A percentile compares a stretch with the other conserved stretches of the same genome.
Evolutionary conservation across 768 basidiomycete species (phyloP).

Genomic region (Pulveroboletus sp.): DNA sequence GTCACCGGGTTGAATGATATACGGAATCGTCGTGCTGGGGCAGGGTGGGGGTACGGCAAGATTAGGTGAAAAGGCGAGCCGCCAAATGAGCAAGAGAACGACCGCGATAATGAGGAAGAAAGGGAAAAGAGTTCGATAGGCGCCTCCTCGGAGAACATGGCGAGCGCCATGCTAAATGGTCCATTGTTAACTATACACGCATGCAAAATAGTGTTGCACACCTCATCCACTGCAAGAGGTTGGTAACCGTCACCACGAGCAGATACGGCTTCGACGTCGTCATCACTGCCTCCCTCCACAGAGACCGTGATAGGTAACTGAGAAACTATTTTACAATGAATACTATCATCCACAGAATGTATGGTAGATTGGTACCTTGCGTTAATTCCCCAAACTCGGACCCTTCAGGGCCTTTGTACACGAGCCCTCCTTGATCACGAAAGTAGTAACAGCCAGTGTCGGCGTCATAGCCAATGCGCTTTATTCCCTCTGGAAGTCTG

Average conservation of each 20-base stretch:
- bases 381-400: constrained; percentile 54
- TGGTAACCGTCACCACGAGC: constrained; percentile 54
- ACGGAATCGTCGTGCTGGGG: constrained; percentile 37
- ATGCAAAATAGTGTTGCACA: constrained; percentile 19
- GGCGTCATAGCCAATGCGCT: constrained; percentile 73
- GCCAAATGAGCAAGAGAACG: constrained; percentile 59
- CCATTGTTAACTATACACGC: constrained; percentile 12
- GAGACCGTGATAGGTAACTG: constrained; percentile 27
- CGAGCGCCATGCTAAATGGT: constrained; percentile 32
- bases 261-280: constrained; percentile 55
- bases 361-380: constrained; percentile 31
- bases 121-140: constrained; percentile 62
- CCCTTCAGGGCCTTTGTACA: constrained; percentile 58
- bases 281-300: constrained; percentile 30
- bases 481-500: constrained; percentile 49
- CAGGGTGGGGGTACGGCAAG: constrained; percentile 23
- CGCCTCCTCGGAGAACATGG: constrained; percentile 34
- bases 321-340: constrained; percentile 22
- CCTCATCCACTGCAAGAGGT: constrained; percentile 48
- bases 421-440: constrained; percentile 48
- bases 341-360: neutral
- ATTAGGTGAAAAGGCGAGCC: constrained; percentile 44
- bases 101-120: constrained; percentile 70
- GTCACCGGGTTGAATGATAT: constrained; percentile 55
- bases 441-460: constrained; percentile 68